A percentile compares a stretch with the other conserved stretches of the same genome.
Evolutionary conservation across 768 basidiomycete species (phyloP).

Genomic region (Panaeolus papilionaceus): DNA sequence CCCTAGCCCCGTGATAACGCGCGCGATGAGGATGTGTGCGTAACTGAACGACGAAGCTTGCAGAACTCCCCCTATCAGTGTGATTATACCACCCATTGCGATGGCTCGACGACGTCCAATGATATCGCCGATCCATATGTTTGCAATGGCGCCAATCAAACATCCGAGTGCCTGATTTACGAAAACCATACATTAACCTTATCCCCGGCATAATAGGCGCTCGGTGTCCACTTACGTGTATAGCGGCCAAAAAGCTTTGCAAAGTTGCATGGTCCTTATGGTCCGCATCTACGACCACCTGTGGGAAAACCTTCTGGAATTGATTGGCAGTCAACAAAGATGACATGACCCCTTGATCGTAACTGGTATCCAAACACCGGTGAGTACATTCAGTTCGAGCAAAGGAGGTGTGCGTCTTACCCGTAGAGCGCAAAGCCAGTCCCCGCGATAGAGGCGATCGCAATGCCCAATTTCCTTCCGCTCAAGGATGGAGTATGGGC

Average conservation of each 20-base stretch:
- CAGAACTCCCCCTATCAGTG: constrained; percentile 67
- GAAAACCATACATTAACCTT: constrained; percentile 45
- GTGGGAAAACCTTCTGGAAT: constrained; percentile 65
- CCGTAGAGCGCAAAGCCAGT: constrained; percentile 70
- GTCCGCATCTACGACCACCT: constrained; percentile 48
- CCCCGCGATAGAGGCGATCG: constrained; percentile 61
- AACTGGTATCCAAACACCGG: constrained; percentile 38
- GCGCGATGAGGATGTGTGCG: constrained; percentile 65
- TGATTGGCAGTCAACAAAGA: constrained; percentile 61
- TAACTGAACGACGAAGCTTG: constrained; percentile 63
- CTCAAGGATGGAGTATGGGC: constrained; percentile 39
- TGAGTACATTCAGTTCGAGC: background rate
- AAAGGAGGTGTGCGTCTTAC: constrained; percentile 30
- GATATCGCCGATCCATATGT: constrained; percentile 62
- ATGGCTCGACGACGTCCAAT: constrained; percentile 67
- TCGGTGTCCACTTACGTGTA: constrained; percentile 49
- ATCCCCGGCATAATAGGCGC: background rate
- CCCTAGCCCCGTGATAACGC: constrained; percentile 67
- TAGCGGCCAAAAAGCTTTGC: constrained; percentile 63
- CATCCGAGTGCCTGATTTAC: constrained; percentile 44
- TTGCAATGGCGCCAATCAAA: constrained; percentile 65
- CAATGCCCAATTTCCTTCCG: constrained; percentile 50
- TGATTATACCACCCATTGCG: constrained; percentile 60
- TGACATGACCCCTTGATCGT: constrained; percentile 76
- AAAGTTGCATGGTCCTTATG: constrained; percentile 56